Evolutionary conservation across 208 protist genomes (phyloP).

Genomic region (Acanthamoeba sp.): DNA sequence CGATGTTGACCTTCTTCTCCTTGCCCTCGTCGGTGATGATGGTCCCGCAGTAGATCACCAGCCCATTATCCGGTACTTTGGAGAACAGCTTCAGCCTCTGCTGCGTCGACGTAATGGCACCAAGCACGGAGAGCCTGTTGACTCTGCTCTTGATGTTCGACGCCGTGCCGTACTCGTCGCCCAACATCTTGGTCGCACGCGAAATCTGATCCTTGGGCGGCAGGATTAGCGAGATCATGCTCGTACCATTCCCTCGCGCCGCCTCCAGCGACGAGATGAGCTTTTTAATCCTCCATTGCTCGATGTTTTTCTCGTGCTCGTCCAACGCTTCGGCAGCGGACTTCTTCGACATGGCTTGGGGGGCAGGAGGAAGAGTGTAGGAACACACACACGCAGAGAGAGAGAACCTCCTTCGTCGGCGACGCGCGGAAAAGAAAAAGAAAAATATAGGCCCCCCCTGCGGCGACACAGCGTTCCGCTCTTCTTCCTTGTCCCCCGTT

Average conservation of each 20-base stretch:
- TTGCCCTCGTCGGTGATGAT: constrained; percentile 99
- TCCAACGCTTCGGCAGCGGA: constrained; percentile 46
- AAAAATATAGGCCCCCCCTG: too few relatives aligned
- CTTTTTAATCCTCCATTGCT: constrained; percentile 99
- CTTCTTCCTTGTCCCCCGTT: too few relatives aligned
- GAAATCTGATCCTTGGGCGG: constrained; percentile 98
- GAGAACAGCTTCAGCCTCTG: constrained; percentile 87
- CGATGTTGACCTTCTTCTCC: constrained; percentile 99
- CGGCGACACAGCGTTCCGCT: too few relatives aligned
- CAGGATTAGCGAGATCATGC: constrained; percentile 99
- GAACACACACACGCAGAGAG: too few relatives aligned
- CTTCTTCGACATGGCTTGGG: constrained; percentile 9
- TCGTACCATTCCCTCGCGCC: constrained; percentile 98
- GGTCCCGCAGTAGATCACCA: constrained; percentile 99
- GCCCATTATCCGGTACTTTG: constrained; percentile 95
- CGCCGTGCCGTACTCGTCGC: constrained; percentile 99
- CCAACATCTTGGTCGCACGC: constrained; percentile 98
- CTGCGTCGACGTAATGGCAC: constrained; percentile 94
- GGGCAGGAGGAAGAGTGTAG: too few relatives aligned
- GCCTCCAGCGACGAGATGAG: constrained; percentile 98
- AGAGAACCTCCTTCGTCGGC: not conserved
- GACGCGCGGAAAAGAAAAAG: too few relatives aligned
- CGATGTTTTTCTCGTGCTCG: constrained; percentile 94
- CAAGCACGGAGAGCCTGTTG: constrained; percentile 96
- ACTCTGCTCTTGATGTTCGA: constrained; percentile 99